Evolutionary conservation across 192 early-diverging fungal genomes (phyloP).

Genomic region (Gigaspora rosea): DNA sequence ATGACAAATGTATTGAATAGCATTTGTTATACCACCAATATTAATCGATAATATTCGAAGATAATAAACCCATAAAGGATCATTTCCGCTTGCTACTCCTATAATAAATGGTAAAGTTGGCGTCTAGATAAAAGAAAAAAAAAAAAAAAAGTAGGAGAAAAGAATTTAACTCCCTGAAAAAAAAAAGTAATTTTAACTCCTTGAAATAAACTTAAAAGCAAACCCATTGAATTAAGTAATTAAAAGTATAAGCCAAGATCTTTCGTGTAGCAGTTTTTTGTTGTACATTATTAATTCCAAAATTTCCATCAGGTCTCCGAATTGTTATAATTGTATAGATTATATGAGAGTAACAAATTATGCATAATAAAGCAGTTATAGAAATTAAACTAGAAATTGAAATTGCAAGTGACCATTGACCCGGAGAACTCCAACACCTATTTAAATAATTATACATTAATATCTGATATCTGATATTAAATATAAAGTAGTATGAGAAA

Average conservation of each 20-base stretch:
- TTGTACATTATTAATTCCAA: not conserved
- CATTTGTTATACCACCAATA: slow-evolving; percentile 1
- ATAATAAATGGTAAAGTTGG: slow-evolving; percentile 4
- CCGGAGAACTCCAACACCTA: not conserved
- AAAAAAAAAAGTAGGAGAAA: not conserved
- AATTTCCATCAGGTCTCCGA: not conserved
- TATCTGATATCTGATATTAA: too few species aligned
- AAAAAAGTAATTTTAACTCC: not conserved
- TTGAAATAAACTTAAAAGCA: not conserved
- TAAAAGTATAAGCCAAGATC: not conserved
- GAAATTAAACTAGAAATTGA: not conserved
- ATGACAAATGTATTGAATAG: slow-evolving; percentile 7
- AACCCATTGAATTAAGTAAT: slow-evolving; percentile 8
- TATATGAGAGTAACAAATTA: not conserved
- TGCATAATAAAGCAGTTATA: not conserved
- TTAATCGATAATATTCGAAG: not conserved
- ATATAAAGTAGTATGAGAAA: too few species aligned
- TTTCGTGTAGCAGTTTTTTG: not conserved
- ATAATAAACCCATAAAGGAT: slow-evolving; percentile 11
- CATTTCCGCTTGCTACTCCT: not conserved
- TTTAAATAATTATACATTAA: too few species aligned
- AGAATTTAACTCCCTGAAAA: not conserved
- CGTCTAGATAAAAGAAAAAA: too few species aligned
- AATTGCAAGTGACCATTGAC: slow-evolving; percentile 2
- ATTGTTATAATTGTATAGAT: not conserved